These are phyloP conservation scores for barley (Hordeum vulgare) DNA, from an alignment of 176 grass and related monocot species.

Conservation along the genomic window DNA sequence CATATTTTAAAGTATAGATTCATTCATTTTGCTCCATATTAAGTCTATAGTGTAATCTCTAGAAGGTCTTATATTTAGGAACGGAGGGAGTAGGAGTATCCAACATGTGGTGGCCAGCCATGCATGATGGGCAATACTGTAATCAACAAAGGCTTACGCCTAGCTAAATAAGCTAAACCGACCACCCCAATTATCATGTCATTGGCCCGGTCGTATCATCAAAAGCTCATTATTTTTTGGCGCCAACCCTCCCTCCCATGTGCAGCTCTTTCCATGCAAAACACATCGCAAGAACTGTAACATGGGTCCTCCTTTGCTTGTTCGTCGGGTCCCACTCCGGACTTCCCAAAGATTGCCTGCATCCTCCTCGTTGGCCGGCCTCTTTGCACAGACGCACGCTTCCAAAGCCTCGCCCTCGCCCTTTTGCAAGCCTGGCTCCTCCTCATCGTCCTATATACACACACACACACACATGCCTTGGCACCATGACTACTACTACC, in stretches of 20 bases:
- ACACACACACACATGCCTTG: background rate
- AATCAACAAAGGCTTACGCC: slow-evolving; percentile 10
- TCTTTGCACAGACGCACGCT: slow-evolving; percentile 63
- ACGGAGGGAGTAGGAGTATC: too few species aligned
- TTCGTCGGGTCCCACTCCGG: background rate
- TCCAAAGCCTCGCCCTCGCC: slow-evolving; percentile 36
- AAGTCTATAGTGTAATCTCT: too few species aligned
- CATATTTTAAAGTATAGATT: too few species aligned
- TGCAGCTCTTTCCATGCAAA: slow-evolving; percentile 11
- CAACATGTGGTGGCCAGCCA: background rate
- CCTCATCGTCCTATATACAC: slow-evolving; percentile 13
- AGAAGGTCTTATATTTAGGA: too few species aligned
- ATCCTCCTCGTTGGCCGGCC: slow-evolving; percentile 23
- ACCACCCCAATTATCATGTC: slow-evolving; percentile 25
- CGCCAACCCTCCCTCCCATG: slow-evolving; percentile 36
- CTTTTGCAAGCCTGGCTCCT: slow-evolving; percentile 9
- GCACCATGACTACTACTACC: background rate
- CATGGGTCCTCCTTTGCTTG: slow-evolving; percentile 6
- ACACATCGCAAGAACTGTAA: background rate
- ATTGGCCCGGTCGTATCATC: background rate
- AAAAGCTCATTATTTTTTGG: slow-evolving; percentile 26
- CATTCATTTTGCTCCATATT: too few species aligned
- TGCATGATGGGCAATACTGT: slow-evolving; percentile 13
- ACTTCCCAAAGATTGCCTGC: slow-evolving; percentile 33
- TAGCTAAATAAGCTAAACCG: slow-evolving; percentile 12